Percentiles rank a stretch among this genome's conserved stretches.
phyloP scores from a whole-genome alignment of 1,284 basidiomycete genomes.

The Cryptococcus amylolentus region DNA sequence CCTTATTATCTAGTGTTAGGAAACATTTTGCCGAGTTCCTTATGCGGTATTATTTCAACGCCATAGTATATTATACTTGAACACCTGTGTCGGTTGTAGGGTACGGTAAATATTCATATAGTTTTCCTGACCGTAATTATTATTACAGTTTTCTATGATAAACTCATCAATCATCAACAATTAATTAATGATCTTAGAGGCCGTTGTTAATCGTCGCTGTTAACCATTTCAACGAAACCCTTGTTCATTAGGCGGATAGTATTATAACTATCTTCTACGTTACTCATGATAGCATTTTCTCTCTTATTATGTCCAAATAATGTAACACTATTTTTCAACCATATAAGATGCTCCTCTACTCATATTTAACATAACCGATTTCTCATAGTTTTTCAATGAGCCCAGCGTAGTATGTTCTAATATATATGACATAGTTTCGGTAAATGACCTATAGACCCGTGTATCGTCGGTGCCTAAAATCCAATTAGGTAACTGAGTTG shows the following conservation, averaged over 20 bases:
- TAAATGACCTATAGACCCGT: conserved; percentile 33
- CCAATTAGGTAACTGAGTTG: conserved; percentile 31
- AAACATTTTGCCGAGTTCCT: conserved; percentile 22
- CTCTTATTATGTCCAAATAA: conserved; percentile 26
- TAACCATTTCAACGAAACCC: conserved; percentile 10
- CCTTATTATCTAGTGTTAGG: conserved; percentile 25
- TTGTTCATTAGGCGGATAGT: conserved; percentile 6
- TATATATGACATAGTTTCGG: conserved; percentile 28
- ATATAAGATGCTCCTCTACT: conserved; percentile 23
- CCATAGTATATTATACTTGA: conserved; percentile 16
- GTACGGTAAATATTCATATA: conserved; percentile 13
- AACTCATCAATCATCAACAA: conserved; percentile 4
- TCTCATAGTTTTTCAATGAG: too few species aligned
- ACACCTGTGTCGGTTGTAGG: conserved; percentile 17
- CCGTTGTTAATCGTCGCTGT: conserved; percentile 10
- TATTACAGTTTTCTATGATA: conserved; percentile 1
- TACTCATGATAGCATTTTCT: conserved; percentile 36
- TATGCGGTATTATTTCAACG: conserved; percentile 18
- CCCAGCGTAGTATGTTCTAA: not conserved
- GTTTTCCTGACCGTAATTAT: conserved; percentile 7
- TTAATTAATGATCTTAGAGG: conserved; percentile 7
- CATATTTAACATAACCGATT: conserved; percentile 10
- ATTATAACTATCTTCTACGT: conserved; percentile 15
- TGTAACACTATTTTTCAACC: conserved; percentile 25
- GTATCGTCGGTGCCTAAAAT: conserved; percentile 30